Base-by-base conservation (phyloP, 1,284 basidiomycete species). In the Ganoderma lingzhi region DNA sequence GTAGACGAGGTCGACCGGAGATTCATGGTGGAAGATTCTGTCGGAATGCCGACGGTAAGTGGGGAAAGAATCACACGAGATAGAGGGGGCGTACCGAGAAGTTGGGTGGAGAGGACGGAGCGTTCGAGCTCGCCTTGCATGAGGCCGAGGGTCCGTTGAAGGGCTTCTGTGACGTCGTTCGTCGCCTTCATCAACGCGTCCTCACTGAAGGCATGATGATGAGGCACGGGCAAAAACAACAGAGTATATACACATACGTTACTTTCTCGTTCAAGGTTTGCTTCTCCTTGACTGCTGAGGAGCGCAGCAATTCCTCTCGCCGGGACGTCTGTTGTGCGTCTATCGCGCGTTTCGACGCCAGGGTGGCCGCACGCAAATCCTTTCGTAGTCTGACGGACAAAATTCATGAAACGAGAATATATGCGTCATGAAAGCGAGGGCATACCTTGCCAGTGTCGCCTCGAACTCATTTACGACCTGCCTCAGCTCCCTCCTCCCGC, bases 71-170 rank as follows among this genome's bases (percentile, higher is more conserved):
- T 65, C 12, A 37, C 3, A 23, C n/a, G 48, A 37, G 10, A n/a
- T 14, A 15, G 37, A 58, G 4, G 42, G 42, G 51, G 81, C 87
- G 59, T 73, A 94, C 95, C 93, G 35, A 98, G 88, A 79, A 96
- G 90, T 78, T 98, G 96, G 4, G 86, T 87, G 1, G 93, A 90
- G 58, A 97, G 84, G 14, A 97, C 94, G 0, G 95, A 96, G 42
- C 91, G 89, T 77, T 98, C 94, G 2, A 98, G 88, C 77, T 98
- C 96, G 60, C 88, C 89, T 80, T 97, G 95, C 93, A 98, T 95
- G 10, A 95, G 82, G 23, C 85, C 86, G 37, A 96, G 88, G 6
- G 96, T 98, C 42, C 96, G 88, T 63, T 93, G 90, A 5, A 98
- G 83, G 2, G 95, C 90, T 61, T 93, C 91, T 0, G 96, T 97